Percentiles rank a stretch among this genome's conserved stretches.
Evolutionary conservation across 306 rosid genomes (phyloP).

Genomic region (Quercus bicolor): DNA sequence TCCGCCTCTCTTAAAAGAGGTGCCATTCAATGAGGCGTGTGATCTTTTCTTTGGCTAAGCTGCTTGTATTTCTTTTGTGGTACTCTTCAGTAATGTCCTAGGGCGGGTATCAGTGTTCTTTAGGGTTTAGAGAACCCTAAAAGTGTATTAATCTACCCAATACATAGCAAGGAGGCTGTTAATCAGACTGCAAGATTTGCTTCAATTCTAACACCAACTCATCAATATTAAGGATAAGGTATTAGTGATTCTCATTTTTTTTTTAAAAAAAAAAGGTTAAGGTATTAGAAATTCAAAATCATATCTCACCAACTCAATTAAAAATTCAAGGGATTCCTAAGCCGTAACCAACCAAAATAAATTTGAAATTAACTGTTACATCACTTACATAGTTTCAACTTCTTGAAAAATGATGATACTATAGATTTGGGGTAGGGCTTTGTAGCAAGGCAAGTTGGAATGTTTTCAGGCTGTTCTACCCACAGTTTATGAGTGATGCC

Average conservation of each 20-base stretch:
- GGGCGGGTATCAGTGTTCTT: no score
- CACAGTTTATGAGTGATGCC: slow-evolving; percentile 69
- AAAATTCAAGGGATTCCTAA: background rate
- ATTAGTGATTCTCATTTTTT: background rate
- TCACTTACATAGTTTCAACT: slow-evolving; percentile 85
- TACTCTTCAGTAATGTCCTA: no score
- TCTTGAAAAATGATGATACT: slow-evolving; percentile 58
- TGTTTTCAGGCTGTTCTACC: slow-evolving; percentile 83
- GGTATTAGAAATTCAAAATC: background rate
- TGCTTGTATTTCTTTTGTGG: no score
- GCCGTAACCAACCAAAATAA: background rate
- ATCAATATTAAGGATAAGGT: background rate
- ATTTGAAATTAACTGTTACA: background rate
- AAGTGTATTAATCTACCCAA: no score
- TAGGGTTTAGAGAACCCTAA: no score
- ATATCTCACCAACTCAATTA: background rate
- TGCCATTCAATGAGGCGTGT: no score
- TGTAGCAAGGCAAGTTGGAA: slow-evolving; percentile 81
- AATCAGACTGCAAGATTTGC: background rate
- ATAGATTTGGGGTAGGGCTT: slow-evolving; percentile 75
- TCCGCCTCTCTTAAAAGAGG: no score
- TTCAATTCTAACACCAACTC: background rate
- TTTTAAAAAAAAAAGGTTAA: no score
- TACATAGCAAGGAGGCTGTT: background rate
- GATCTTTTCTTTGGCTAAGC: no score